These are phyloP conservation scores for Sordariomycetes sp. DNA, from an alignment of 2,329 filamentous ascomycete genomes.

Conservation along the genomic window DNA sequence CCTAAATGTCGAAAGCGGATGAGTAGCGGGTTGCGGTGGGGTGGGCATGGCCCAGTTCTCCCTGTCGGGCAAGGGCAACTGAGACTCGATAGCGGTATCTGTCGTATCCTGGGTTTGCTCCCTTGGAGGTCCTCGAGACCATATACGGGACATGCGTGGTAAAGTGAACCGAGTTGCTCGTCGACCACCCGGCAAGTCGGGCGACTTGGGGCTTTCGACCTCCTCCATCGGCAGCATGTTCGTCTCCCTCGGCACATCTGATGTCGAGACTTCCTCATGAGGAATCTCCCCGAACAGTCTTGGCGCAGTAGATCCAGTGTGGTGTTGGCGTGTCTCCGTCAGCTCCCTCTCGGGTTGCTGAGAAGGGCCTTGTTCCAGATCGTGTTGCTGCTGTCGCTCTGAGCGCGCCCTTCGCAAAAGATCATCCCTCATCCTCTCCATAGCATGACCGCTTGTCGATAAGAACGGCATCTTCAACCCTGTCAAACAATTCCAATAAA, in stretches of 20 bases:
- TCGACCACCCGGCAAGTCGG: constrained; percentile 17
- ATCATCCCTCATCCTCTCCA: constrained; percentile 1
- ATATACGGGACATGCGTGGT: background rate
- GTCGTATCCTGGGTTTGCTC: too few species aligned
- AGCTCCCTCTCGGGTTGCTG: too few species aligned
- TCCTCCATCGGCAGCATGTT: too few species aligned
- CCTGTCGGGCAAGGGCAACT: background rate
- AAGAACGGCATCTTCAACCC: background rate
- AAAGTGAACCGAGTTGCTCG: background rate
- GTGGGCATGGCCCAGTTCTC: background rate
- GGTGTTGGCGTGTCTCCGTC: too few species aligned
- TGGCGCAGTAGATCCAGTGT: too few species aligned
- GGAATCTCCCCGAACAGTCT: too few species aligned
- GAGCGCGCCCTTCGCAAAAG: background rate
- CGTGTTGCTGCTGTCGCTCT: background rate
- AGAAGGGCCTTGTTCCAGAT: background rate
- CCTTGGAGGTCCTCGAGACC: background rate
- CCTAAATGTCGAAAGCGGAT: background rate
- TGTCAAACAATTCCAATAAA: too few species aligned
- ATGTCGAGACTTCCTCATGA: too few species aligned
- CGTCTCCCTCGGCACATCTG: too few species aligned
- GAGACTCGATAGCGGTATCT: too few species aligned
- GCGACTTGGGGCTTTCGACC: constrained; percentile 38
- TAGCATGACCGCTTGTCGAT: background rate
- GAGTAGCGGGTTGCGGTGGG: constrained; percentile 1